phyloP scores from a whole-genome alignment of 164 flowering plant species.

The Chloranthus sessilifolius region DNA sequence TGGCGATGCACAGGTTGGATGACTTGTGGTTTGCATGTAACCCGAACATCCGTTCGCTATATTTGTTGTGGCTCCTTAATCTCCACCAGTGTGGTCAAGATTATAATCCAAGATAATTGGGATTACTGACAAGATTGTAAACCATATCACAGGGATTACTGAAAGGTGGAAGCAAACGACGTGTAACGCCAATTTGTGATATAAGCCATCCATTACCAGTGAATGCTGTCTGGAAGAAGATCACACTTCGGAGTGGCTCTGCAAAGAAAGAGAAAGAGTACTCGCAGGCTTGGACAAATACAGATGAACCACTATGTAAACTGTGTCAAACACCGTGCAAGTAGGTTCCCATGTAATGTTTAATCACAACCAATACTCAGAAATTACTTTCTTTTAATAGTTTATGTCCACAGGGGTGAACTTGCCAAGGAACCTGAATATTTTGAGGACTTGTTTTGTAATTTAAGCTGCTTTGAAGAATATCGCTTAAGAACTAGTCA shows the following conservation, averaged over 20 bases:
- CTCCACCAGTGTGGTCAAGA: too few relatives aligned
- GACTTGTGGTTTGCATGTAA: too few relatives aligned
- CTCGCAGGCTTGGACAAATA: slow-evolving; percentile 61
- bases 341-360: slow-evolving; percentile 31
- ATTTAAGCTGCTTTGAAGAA: slow-evolving; percentile 68
- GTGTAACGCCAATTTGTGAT: slow-evolving; percentile 64
- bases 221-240: slow-evolving; percentile 66
- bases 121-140: too few relatives aligned
- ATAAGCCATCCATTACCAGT: slow-evolving; percentile 62
- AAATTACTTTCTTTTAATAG: background rate
- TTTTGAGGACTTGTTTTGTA: slow-evolving; percentile 91
- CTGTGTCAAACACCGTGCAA: slow-evolving; percentile 82
- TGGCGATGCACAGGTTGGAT: too few relatives aligned
- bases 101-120: too few relatives aligned
- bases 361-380: background rate
- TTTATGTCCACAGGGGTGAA: slow-evolving; percentile 43
- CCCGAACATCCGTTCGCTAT: too few relatives aligned
- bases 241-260: slow-evolving; percentile 40
- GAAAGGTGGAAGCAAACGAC: slow-evolving; percentile 73
- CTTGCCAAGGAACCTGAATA: slow-evolving; percentile 73
- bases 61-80: too few relatives aligned
- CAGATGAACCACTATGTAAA: slow-evolving; percentile 91
- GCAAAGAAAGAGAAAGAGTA: slow-evolving; percentile 57
- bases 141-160: slow-evolving; percentile 58
- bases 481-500: slow-evolving; percentile 74